Percentiles rank a stretch among this genome's conserved stretches.
Conservation (phyloP, 2,329 filamentous ascomycete genomes). For the Pseudogymnoascus sp. region DNA sequence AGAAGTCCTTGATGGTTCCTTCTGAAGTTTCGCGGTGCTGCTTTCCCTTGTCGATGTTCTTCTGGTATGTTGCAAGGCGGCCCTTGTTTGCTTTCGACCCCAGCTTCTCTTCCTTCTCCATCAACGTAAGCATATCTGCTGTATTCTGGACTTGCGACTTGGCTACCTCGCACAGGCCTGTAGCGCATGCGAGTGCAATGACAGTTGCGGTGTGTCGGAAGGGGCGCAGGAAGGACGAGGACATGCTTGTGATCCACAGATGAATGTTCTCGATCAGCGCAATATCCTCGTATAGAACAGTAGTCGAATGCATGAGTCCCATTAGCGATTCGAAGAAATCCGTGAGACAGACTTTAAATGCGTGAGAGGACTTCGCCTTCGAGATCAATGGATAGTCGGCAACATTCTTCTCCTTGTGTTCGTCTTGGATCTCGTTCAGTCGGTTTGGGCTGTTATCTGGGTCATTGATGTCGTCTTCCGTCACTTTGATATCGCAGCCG, state of each 20-base stretch:
- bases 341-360: conserved; percentile 69
- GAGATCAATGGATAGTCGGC: conserved; percentile 89
- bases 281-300: conserved; percentile 66
- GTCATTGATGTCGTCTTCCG: conserved; percentile 76
- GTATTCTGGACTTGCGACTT: conserved; percentile 62
- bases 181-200: conserved; percentile 70
- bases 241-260: conserved; percentile 85
- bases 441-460: conserved; percentile 75
- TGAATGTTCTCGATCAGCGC: conserved; percentile 81
- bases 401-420: conserved; percentile 74
- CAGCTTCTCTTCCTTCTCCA: conserved; percentile 68
- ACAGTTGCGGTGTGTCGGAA: conserved; percentile 93
- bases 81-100: conserved; percentile 66
- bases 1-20: conserved; percentile 70
- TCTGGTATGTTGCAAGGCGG: conserved; percentile 64
- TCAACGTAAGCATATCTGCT: conserved; percentile 67
- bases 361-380: conserved; percentile 63
- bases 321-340: conserved; percentile 74
- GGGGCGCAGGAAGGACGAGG: conserved; percentile 74
- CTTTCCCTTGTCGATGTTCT: conserved; percentile 47
- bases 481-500: conserved; percentile 72
- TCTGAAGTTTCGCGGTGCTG: conserved; percentile 48
- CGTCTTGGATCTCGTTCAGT: conserved; percentile 75
- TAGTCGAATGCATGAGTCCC: conserved; percentile 70
- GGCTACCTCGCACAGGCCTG: conserved; percentile 65